Evolutionary conservation across 2,329 filamentous ascomycete species (phyloP).

Genomic region (Talaromyces amestolkiae): DNA sequence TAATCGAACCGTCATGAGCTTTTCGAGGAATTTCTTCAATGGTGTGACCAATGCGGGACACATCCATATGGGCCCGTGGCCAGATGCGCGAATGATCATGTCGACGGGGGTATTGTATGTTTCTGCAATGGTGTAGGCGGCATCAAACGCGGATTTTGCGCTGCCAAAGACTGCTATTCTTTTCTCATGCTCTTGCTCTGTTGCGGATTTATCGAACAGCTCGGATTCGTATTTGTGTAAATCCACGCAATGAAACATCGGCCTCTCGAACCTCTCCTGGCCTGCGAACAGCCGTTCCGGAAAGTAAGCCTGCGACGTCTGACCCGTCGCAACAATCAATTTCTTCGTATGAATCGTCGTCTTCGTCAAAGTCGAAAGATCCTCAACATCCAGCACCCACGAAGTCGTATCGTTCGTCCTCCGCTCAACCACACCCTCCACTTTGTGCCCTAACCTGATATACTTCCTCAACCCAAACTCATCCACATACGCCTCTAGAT

Average conservation of each 20-base stretch:
- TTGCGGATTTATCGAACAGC: conserved; percentile 10
- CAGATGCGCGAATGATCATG: conserved; percentile 42
- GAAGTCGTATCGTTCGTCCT: conserved; percentile 17
- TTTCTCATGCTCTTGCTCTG: conserved; percentile 32
- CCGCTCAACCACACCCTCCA: neutral
- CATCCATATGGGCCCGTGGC: conserved; percentile 44
- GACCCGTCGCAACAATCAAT: conserved; percentile 61
- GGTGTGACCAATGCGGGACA: conserved; percentile 60
- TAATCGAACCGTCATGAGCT: conserved; percentile 64
- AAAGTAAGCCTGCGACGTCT: conserved; percentile 58
- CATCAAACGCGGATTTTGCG: conserved; percentile 63
- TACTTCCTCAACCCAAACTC: conserved; percentile 51
- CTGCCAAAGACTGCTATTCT: conserved; percentile 55
- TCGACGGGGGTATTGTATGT: conserved; percentile 50
- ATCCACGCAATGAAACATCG: conserved; percentile 59
- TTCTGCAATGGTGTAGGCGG: conserved; percentile 57
- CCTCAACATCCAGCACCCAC: conserved; percentile 41
- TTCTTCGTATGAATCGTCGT: conserved; percentile 34
- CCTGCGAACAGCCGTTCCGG: conserved; percentile 52
- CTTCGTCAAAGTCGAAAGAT: neutral
- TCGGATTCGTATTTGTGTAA: conserved; percentile 43
- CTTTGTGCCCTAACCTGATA: conserved; percentile 36
- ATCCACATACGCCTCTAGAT: conserved; percentile 57
- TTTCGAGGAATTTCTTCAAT: conserved; percentile 66
- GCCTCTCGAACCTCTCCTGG: conserved; percentile 50